These are phyloP conservation scores for Thelephora ganbajun DNA, from an alignment of 768 basidiomycete species.

Conservation along the genomic window DNA sequence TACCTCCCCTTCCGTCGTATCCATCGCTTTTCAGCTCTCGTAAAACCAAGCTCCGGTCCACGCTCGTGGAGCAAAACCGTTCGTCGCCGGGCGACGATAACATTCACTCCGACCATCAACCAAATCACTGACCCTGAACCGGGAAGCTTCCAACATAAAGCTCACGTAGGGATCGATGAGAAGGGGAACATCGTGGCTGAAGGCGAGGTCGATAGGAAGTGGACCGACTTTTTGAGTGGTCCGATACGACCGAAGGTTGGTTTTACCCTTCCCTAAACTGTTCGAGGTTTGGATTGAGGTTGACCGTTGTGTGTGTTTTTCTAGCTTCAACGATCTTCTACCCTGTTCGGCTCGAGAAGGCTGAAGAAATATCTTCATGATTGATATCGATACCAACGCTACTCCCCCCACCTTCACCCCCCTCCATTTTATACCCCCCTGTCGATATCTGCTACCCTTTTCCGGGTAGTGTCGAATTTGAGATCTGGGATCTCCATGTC, in stretches of 20 bases:
- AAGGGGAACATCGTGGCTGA: slow-evolving; percentile 39
- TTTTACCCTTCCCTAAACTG: background rate
- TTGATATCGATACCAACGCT: background rate
- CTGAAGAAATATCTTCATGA: background rate
- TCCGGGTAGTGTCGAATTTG: too few relatives aligned
- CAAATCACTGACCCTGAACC: slow-evolving; percentile 46
- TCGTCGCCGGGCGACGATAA: slow-evolving; percentile 13
- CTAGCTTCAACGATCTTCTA: background rate
- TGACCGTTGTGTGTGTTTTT: background rate
- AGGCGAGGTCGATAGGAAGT: slow-evolving; percentile 37
- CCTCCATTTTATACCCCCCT: too few relatives aligned
- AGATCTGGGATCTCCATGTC: too few relatives aligned
- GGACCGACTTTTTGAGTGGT: slow-evolving; percentile 25
- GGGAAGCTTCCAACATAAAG: slow-evolving; percentile 51
- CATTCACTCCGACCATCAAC: slow-evolving; percentile 18
- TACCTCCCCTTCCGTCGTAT: background rate
- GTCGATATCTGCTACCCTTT: too few relatives aligned
- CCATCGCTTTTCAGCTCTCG: slow-evolving; percentile 16
- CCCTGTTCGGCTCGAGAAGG: background rate
- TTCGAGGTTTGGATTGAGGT: background rate
- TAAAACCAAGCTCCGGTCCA: background rate
- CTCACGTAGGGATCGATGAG: slow-evolving; percentile 45
- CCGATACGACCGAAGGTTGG: background rate
- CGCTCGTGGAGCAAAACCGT: slow-evolving; percentile 21
- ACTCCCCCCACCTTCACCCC: too few relatives aligned